Evolutionary conservation across 768 basidiomycete genomes (phyloP), one percentile per base, ranked within the genome.

Genomic region (Mycena capillaripes): DNA sequence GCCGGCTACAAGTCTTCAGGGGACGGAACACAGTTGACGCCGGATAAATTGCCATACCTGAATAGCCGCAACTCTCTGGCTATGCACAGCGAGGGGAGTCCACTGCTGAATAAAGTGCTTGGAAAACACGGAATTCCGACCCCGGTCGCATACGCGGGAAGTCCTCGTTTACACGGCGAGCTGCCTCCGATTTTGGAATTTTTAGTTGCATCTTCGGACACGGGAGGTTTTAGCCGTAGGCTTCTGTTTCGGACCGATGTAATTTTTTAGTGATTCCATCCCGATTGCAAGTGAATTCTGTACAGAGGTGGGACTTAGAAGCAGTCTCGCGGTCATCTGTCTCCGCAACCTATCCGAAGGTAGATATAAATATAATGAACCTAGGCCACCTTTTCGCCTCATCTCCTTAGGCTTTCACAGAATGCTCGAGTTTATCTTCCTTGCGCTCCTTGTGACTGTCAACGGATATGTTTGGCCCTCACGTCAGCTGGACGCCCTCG

Each of bases 351-450:
- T n/a, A n/a, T n/a, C n/a, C n/a, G n/a, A n/a, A n/a, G n/a, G n/a
- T n/a, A n/a, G n/a, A n/a, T n/a, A n/a, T n/a, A n/a, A n/a, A n/a
- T n/a, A n/a, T n/a, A n/a, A n/a, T n/a, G n/a, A n/a, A n/a, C n/a
- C n/a, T n/a, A n/a, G n/a, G n/a, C n/a, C n/a, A n/a, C n/a, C n/a
- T n/a, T n/a, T n/a, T n/a, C n/a, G n/a, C n/a, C n/a, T n/a, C n/a
- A n/a, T n/a, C n/a, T n/a, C n/a, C n/a, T n/a, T n/a, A n/a, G n/a
- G n/a, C 52, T 61, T 61, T 46, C 61, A 48, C 61, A 62, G 32
- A 62, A 62, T 62, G 61, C 61, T 62, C 61, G 46, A 25, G 46
- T 19, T 62, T 62, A 62, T 50, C 23, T 25, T 62, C 61, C 61
- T 62, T 60, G 59, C 59, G 42, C 59, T 60, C 48, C 48, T 50